These are phyloP conservation scores for Cryptosporidium andersoni DNA, from an alignment of 169 alveolate genomes.

Conservation along the genomic window DNA sequence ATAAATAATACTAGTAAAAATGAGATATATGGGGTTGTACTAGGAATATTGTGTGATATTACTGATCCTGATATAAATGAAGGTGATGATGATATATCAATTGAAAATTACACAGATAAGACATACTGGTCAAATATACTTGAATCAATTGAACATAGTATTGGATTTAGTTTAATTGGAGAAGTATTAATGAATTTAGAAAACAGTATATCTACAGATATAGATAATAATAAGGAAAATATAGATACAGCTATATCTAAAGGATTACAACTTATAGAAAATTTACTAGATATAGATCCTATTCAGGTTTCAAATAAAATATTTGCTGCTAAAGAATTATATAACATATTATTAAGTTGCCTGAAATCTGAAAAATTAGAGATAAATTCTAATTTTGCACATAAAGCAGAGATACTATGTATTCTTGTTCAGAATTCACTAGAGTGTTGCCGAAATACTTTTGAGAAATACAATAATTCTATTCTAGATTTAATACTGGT, in stretches of 20 bases:
- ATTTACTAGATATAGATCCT: constrained; percentile 42
- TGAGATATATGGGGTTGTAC: no score
- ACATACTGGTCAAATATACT: no score
- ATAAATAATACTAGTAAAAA: no score
- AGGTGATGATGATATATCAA: not conserved
- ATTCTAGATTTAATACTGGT: constrained; percentile 32
- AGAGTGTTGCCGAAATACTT: not conserved
- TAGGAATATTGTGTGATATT: no score
- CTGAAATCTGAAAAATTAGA: not conserved
- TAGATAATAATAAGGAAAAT: no score
- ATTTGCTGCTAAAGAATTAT: not conserved
- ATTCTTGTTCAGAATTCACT: constrained; percentile 35
- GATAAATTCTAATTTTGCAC: not conserved
- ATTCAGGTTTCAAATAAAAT: constrained; percentile 5
- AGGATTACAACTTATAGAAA: constrained; percentile 23
- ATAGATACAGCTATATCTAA: no score
- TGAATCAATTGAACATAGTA: no score
- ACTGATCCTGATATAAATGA: not conserved
- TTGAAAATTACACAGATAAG: not conserved
- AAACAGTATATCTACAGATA: no score
- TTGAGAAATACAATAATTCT: not conserved
- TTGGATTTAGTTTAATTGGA: no score
- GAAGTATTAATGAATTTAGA: no score
- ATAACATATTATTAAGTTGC: constrained; percentile 12
- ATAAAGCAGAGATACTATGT: constrained; percentile 45